Evolutionary conservation across 306 rosid species (phyloP).

Genomic region (Cyclanthera cordifolia): DNA sequence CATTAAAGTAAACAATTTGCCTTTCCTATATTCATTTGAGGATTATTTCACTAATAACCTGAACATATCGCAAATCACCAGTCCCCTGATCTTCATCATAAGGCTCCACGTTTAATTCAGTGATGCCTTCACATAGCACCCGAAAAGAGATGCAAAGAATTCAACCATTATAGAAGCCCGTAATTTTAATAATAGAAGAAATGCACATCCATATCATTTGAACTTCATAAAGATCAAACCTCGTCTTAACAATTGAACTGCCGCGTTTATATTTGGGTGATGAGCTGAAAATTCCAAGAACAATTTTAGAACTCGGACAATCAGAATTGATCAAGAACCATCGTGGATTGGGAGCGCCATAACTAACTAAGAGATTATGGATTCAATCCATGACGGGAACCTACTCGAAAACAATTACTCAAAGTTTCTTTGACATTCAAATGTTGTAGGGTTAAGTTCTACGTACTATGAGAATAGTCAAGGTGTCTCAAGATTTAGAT

Average conservation of each 20-base stretch:
- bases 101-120: constrained; percentile 45
- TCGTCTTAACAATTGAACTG: constrained; percentile 57
- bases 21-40: neutral
- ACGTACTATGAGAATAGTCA: no score
- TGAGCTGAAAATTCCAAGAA: constrained; percentile 47
- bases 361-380: no score
- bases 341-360: no score
- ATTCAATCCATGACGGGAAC: no score
- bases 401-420: no score
- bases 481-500: no score
- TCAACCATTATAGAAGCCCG: neutral
- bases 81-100: constrained; percentile 79
- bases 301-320: neutral
- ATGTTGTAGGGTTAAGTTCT: no score
- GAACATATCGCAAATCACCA: constrained; percentile 78
- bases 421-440: no score
- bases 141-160: neutral
- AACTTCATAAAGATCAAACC: constrained; percentile 26
- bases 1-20: neutral
- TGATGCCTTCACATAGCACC: constrained; percentile 39
- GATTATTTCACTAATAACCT: constrained; percentile 23
- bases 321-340: neutral
- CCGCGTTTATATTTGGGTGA: constrained; percentile 88
- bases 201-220: neutral
- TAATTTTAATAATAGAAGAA: neutral